Evolutionary conservation across 176 grass and related monocot species (phyloP).

Genomic region (Triticum monococcum): DNA sequence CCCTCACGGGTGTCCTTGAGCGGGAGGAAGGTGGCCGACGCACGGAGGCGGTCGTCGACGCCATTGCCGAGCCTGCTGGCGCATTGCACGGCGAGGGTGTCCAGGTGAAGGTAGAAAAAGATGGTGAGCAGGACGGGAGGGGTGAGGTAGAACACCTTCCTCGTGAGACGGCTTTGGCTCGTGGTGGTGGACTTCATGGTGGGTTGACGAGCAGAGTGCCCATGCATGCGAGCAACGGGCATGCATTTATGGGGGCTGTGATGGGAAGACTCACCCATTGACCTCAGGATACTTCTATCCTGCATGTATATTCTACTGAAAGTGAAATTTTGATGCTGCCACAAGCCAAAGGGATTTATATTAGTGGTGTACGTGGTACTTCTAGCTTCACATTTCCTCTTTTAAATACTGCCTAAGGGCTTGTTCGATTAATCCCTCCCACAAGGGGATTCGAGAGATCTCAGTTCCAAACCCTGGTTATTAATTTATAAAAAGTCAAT

Average conservation of each 20-base stretch:
- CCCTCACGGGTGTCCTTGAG: conserved; percentile 46
- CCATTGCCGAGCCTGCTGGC: background rate
- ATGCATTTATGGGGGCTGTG: background rate
- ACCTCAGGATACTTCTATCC: background rate
- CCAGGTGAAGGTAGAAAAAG: conserved; percentile 38
- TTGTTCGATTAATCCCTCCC: too few species aligned
- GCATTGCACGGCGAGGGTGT: conserved; percentile 2
- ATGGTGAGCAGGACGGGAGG: conserved; percentile 25
- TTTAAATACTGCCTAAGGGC: too few species aligned
- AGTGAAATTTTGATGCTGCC: background rate
- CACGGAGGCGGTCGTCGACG: conserved; percentile 24
- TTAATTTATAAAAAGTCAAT: too few species aligned
- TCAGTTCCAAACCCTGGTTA: too few species aligned
- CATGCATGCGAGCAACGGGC: background rate
- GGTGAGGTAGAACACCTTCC: conserved; percentile 34
- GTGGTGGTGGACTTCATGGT: background rate
- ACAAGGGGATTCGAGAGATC: too few species aligned
- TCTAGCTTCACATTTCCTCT: too few species aligned
- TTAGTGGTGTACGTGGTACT: too few species aligned
- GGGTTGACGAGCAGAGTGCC: background rate
- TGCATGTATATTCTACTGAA: background rate
- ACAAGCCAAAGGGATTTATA: background rate
- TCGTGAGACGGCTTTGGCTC: conserved; percentile 4
- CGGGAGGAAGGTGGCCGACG: conserved; percentile 51
- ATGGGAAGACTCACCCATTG: too few species aligned